Conservation (phyloP, 2,329 filamentous ascomycete genomes). For the Paraphoma chrysanthemicola region DNA sequence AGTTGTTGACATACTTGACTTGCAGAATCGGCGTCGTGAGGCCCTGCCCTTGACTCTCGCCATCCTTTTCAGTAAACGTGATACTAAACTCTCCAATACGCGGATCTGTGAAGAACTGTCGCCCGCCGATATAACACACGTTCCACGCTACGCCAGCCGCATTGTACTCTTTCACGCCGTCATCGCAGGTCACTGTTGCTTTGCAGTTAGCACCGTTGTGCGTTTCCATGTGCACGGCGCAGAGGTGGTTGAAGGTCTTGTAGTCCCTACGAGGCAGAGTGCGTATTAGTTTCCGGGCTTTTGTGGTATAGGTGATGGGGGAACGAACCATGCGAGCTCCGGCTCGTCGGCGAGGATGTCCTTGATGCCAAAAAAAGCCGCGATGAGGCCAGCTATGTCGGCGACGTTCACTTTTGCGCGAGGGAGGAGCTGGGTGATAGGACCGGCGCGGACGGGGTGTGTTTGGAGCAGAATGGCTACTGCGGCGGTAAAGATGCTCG, state of each 20-base stretch:
- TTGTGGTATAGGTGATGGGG: too few species aligned
- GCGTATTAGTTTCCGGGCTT: too few species aligned
- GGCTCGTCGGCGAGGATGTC: too few species aligned
- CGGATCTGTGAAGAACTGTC: constrained; percentile 11
- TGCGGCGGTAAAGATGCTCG: too few species aligned
- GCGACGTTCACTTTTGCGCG: too few species aligned
- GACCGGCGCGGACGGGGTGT: too few species aligned
- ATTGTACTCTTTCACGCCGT: constrained; percentile 13
- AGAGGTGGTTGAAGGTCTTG: not conserved
- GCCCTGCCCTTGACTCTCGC: constrained; percentile 4
- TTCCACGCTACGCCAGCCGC: constrained; percentile 6
- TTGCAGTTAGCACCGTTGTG: constrained; percentile 2
- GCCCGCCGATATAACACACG: constrained; percentile 11
- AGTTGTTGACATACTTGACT: constrained; percentile 10
- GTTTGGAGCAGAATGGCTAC: too few species aligned
- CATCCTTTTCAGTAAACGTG: constrained; percentile 10
- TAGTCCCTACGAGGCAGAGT: not conserved
- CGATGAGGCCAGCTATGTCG: too few species aligned
- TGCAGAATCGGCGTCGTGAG: constrained; percentile 11
- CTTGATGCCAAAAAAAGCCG: too few species aligned
- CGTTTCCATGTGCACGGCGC: constrained; percentile 2
- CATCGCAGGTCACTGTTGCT: constrained; percentile 6
- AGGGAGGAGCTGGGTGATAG: too few species aligned
- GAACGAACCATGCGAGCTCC: too few species aligned
- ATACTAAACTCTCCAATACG: constrained; percentile 18